phyloP scores from a whole-genome alignment of 176 grass and related monocot genomes.

The Paspalum vaginatum region DNA sequence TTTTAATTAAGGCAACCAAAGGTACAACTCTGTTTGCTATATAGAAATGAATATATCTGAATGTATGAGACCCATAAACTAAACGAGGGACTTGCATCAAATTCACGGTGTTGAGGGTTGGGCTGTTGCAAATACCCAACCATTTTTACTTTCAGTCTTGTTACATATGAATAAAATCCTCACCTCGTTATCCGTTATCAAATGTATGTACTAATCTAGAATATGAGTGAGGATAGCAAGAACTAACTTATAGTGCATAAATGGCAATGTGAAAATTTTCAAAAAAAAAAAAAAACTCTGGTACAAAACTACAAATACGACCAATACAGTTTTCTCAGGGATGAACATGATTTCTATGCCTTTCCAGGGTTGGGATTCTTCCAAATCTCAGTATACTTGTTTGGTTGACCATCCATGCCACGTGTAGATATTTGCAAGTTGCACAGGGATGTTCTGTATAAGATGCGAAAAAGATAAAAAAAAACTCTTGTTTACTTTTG shows the following conservation, averaged over 20 bases:
- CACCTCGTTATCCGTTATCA: background rate
- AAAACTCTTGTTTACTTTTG: background rate
- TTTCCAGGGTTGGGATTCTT: constrained; percentile 5
- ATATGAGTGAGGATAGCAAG: background rate
- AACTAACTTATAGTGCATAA: background rate
- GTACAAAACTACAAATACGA: too few species aligned
- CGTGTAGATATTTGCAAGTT: constrained; percentile 9
- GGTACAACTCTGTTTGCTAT: background rate
- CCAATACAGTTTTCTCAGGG: background rate
- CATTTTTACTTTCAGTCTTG: background rate
- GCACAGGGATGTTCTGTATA: background rate
- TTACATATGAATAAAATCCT: background rate
- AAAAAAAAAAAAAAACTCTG: constrained; percentile 1
- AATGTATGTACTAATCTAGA: background rate
- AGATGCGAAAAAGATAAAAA: background rate
- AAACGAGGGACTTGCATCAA: background rate
- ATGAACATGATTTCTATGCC: background rate
- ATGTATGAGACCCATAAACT: background rate
- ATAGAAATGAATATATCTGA: background rate
- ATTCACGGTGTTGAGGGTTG: background rate
- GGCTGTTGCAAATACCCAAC: background rate
- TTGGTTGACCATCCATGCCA: constrained; percentile 27
- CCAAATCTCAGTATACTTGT: background rate
- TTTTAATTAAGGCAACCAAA: constrained; percentile 26
- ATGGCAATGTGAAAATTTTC: background rate